phyloP scores from a whole-genome alignment of 23 red algal species.

The Cyanidioschyzon merolae region DNA sequence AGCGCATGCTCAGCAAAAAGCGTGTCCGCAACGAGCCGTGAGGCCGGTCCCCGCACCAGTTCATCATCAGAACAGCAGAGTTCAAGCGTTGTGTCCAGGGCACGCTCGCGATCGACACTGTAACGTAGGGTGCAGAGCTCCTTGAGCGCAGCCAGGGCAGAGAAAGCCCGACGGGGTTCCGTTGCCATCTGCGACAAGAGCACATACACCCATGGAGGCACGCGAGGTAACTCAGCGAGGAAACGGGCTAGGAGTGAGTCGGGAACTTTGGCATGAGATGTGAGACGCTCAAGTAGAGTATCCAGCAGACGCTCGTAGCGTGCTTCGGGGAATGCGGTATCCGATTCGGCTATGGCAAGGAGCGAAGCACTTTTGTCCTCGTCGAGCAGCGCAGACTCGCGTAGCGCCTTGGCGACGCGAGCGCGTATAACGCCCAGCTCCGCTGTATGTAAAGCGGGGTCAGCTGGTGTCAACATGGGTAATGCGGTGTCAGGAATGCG shows the following conservation, averaged over 20 bases:
- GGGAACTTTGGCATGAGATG: neutral
- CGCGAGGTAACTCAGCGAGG: neutral
- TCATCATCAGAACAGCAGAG: neutral
- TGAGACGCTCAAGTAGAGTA: neutral
- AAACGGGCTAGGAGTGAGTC: neutral
- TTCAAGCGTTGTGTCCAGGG: neutral
- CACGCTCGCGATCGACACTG: neutral
- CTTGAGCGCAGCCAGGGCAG: neutral
- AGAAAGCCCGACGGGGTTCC: neutral
- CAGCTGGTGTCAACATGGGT: neutral
- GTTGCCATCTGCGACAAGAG: neutral
- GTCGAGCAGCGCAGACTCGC: neutral
- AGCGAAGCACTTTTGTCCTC: neutral
- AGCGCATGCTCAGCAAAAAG: neutral
- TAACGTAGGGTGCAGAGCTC: neutral
- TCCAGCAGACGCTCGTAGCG: slow-evolving; percentile 4
- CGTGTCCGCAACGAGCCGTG: neutral
- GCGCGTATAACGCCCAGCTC: neutral
- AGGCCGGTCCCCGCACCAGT: slow-evolving; percentile 1
- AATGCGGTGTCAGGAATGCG: neutral
- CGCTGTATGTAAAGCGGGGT: neutral
- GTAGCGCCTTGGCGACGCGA: neutral
- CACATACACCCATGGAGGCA: neutral
- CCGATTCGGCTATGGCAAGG: neutral
- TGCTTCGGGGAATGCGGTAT: neutral